A percentile compares a stretch with the other conserved stretches of the same genome.
phyloP scores from a whole-genome alignment of 768 basidiomycete species.

The Termitomyces eurrhizus region DNA sequence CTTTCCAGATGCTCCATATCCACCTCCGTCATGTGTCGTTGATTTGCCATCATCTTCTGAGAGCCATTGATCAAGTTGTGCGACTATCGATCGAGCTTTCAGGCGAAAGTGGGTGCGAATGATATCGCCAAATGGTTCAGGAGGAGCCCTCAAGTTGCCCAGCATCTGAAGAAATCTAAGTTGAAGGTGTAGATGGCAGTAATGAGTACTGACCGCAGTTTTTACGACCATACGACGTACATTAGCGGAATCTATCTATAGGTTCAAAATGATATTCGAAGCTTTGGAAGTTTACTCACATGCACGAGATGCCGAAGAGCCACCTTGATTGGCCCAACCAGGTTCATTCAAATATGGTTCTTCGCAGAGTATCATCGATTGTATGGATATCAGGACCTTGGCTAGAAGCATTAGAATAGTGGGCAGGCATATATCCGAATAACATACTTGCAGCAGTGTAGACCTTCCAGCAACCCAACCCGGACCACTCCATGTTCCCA shows the following conservation, averaged over 20 bases:
- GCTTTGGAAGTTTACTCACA: slow-evolving; percentile 44
- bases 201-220: slow-evolving; percentile 59
- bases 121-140: slow-evolving; percentile 83
- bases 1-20: slow-evolving; percentile 24
- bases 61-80: slow-evolving; percentile 81
- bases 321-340: slow-evolving; percentile 72
- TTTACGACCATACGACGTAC: slow-evolving; percentile 89
- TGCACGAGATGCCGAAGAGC: slow-evolving; percentile 70
- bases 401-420: slow-evolving; percentile 38
- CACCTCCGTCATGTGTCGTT: slow-evolving; percentile 54
- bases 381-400: slow-evolving; percentile 89
- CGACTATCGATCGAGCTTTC: slow-evolving; percentile 65
- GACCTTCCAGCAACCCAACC: slow-evolving; percentile 92
- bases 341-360: slow-evolving; percentile 95
- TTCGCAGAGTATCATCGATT: slow-evolving; percentile 94
- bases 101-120: slow-evolving; percentile 89
- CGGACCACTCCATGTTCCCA: slow-evolving; percentile 92
- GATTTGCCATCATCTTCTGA: slow-evolving; percentile 66
- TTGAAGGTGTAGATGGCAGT: neutral
- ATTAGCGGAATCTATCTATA: slow-evolving; percentile 75
- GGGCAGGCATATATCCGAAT: neutral
- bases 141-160: slow-evolving; percentile 74
- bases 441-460: slow-evolving; percentile 75
- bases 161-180: slow-evolving; percentile 57
- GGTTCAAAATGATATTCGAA: neutral